These are phyloP conservation scores for rapeseed (Brassica napus) DNA, from an alignment of 345 rosid species.

Conservation along the genomic window Da-Ae NC_063437.1:14568001-14568500, in stretches of 20 bases:
- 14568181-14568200: slow-evolving; percentile 57
- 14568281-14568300: slow-evolving; percentile 32
- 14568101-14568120: slow-evolving; percentile 50
- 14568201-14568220: slow-evolving; percentile 10
- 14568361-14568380: slow-evolving; percentile 50
- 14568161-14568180: slow-evolving; percentile 62
- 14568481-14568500: background rate
- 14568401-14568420: slow-evolving; percentile 54
- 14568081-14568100: slow-evolving; percentile 47
- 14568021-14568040: too few relatives aligned
- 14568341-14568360: slow-evolving; percentile 34
- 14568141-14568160: slow-evolving; percentile 61
- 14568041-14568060: slow-evolving; percentile 5
- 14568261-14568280: slow-evolving; percentile 45
- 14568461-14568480: background rate
- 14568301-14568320: slow-evolving; percentile 43
- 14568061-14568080: slow-evolving; percentile 47
- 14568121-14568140: slow-evolving; percentile 51
- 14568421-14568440: slow-evolving; percentile 68
- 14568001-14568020: too few relatives aligned
- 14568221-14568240: slow-evolving; percentile 44
- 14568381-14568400: slow-evolving; percentile 61
- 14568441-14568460: slow-evolving; percentile 51
- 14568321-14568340: slow-evolving; percentile 35
- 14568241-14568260: slow-evolving; percentile 24